A percentile compares a stretch with the other conserved stretches of the same genome.
These are phyloP conservation scores for Wickerhamiella hasegawae DNA, from an alignment of 805 yeast genomes.

Conservation along the genomic window DNA sequence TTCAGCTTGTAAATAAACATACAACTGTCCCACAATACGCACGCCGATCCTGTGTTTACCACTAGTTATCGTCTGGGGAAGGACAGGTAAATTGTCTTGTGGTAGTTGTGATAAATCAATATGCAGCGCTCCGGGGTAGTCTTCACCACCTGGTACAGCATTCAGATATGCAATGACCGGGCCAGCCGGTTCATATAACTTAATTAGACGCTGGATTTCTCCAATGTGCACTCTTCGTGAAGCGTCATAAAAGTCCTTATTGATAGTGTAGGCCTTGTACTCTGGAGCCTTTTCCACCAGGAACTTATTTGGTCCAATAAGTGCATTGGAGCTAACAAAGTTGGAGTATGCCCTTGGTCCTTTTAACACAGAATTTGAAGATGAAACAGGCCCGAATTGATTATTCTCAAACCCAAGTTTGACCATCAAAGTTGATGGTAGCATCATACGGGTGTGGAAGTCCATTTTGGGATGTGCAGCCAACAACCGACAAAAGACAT, in stretches of 20 bases:
- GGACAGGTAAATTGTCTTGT: no score
- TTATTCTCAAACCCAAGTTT: slow-evolving; percentile 1
- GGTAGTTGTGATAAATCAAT: no score
- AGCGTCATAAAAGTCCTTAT: neutral
- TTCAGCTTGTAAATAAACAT: neutral
- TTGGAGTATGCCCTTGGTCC: slow-evolving; percentile 4
- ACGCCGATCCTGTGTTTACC: slow-evolving; percentile 2
- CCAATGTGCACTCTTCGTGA: neutral
- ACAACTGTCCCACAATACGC: slow-evolving; percentile 1
- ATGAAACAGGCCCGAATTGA: slow-evolving; percentile 1
- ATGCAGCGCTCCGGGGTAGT: no score
- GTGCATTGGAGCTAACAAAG: neutral
- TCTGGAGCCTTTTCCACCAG: neutral
- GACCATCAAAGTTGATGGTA: slow-evolving; percentile 1
- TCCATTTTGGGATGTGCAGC: slow-evolving; percentile 5
- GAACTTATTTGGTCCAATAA: neutral
- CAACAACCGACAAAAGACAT: slow-evolving; percentile 2
- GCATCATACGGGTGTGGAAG: neutral
- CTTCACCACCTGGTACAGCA: no score
- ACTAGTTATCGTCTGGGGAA: neutral
- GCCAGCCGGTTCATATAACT: slow-evolving; percentile 2
- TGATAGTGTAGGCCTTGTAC: neutral
- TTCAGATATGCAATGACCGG: neutral
- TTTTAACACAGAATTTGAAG: neutral
- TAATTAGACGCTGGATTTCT: neutral